Conservation (phyloP, 169 alveolate genomes). For the Plasmodium gallinaceum region DNA sequence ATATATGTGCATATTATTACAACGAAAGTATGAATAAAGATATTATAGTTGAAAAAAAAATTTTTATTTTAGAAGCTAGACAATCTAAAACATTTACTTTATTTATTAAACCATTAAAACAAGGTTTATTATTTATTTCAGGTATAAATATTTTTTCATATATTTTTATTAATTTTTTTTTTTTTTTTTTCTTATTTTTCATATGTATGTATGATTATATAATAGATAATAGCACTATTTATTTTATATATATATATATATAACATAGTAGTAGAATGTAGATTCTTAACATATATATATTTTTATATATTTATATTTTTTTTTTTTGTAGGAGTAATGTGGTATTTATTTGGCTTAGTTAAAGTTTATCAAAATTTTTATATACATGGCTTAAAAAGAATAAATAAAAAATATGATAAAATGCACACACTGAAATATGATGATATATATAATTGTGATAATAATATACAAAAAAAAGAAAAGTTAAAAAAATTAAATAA, state of each 20-base stretch:
- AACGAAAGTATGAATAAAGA: slow-evolving; percentile 28
- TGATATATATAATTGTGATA: slow-evolving; percentile 37
- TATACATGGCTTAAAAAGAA: slow-evolving; percentile 26
- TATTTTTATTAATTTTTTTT: background rate
- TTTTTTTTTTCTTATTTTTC: background rate
- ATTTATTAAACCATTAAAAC: slow-evolving; percentile 17
- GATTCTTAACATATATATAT: background rate
- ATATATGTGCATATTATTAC: slow-evolving; percentile 48
- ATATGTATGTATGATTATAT: background rate
- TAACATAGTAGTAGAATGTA: no score
- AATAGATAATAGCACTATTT: background rate
- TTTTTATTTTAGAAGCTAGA: slow-evolving; percentile 44
- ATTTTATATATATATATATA: no score
- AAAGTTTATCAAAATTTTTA: slow-evolving; percentile 47
- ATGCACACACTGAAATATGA: slow-evolving; percentile 46
- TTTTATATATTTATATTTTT: no score
- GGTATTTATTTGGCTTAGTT: slow-evolving; percentile 66
- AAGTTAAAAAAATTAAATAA: slow-evolving; percentile 25
- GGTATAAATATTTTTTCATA: slow-evolving; percentile 4
- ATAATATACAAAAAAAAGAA: slow-evolving; percentile 12
- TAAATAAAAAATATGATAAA: slow-evolving; percentile 33
- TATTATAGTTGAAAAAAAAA: slow-evolving; percentile 50
- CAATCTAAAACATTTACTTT: slow-evolving; percentile 30
- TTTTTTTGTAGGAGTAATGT: slow-evolving; percentile 18
- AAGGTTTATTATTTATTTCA: slow-evolving; percentile 44